Base-by-base conservation (phyloP, 805 yeast genomes). In the Kuraishia ogatae region DNA sequence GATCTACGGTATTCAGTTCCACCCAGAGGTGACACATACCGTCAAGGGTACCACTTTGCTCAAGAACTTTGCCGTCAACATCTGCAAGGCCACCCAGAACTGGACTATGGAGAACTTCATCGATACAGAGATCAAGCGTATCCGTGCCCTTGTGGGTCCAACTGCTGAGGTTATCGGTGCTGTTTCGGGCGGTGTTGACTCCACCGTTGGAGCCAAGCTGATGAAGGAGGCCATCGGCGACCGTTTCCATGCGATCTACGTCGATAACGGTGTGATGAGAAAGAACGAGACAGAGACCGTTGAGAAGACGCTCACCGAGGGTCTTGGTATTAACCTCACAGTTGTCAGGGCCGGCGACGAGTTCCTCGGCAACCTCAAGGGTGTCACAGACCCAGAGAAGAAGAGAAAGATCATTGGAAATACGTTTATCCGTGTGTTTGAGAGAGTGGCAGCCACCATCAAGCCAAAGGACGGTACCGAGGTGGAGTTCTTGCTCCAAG, bases 81-180 rank as follows among this genome's bases (percentile, higher is more conserved):
- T 94, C 66, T 94, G 99, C 80, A 69, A 85, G 56, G 96, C 94
- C 63, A 68, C 76, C 51, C 89, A 87, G 74, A 91, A 87, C 80
- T 94, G 99, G 99, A 87, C 93, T 56, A 94, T 94, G 99, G 89
- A 87, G 76, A 94, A 94, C 80, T 94, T 94, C 74, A 89, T 94
- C 67, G 97, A 90, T 66, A 90, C 97, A 61, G 99, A 94, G 79
- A 92, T 94, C 66, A 84, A 87, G 62, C 85, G 99, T 74, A 94
- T 94, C 64, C 83, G 91, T 73, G 79, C 82, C 54, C 78, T 93
- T 61, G 97, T 94, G 62, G 99, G 99, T 53, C 97, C 97, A 62
- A 85, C 91, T 56, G 98, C 97, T 56, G 98, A 94, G 76, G 99
- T 94, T 61, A 94, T 94, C 68, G 99, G 99, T 75, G 99, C 99